Conservation (phyloP, 2,329 filamentous ascomycete genomes). For the Phyllachora maydis region DNA sequence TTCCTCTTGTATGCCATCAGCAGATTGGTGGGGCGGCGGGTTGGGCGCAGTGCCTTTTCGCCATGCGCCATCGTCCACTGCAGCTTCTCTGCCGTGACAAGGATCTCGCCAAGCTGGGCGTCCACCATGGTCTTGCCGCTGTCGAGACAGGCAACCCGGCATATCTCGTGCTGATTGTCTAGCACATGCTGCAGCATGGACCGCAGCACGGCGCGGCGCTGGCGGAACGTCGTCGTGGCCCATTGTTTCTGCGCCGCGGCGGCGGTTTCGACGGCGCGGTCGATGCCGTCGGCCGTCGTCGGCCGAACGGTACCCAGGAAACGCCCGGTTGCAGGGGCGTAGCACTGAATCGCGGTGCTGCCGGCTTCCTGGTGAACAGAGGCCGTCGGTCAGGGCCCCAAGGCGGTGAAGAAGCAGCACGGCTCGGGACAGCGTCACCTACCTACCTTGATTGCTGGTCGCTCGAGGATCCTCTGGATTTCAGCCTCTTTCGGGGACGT, state of each 20-base stretch:
- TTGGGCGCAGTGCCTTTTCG: conserved; percentile 55
- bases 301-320: conserved; percentile 65
- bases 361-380: conserved; percentile 25
- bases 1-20: conserved; percentile 94
- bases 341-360: conserved; percentile 57
- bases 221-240: conserved; percentile 55
- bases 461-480: conserved; percentile 33
- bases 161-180: conserved; percentile 76
- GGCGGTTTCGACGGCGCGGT: conserved; percentile 56
- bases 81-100: conserved; percentile 85
- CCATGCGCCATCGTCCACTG: conserved; percentile 88
- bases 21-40: conserved; percentile 64
- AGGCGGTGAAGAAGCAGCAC: neutral
- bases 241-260: conserved; percentile 56
- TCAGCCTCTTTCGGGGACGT: conserved; percentile 39
- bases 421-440: neutral
- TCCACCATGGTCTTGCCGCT: conserved; percentile 94
- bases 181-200: conserved; percentile 69
- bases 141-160: conserved; percentile 69
- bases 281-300: conserved; percentile 55
- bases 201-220: conserved; percentile 60
- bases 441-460: conserved; percentile 38
- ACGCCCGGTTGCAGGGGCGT: conserved; percentile 74
- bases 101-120: conserved; percentile 80
- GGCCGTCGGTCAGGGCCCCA: conserved; percentile 4